Conservation (phyloP, 2,329 filamentous ascomycete genomes). For the Epichloe festucae region DNA sequence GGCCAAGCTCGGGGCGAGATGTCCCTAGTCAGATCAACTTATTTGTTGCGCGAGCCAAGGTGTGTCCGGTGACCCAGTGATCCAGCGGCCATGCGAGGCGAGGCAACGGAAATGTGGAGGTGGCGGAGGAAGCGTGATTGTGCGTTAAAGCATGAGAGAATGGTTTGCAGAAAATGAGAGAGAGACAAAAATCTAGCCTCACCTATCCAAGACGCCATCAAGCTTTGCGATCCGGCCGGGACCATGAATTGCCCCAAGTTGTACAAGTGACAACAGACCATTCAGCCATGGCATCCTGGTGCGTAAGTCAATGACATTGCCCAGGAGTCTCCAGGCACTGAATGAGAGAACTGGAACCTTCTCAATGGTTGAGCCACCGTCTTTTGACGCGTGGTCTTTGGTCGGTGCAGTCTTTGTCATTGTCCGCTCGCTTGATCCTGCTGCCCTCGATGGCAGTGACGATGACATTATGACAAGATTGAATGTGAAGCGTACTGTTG, state of each 20-base stretch:
- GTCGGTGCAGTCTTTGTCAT: not conserved
- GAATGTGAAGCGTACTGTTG: constrained; percentile 52
- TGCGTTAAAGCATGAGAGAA: constrained; percentile 5
- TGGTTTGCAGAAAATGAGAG: constrained; percentile 6
- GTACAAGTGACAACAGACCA: constrained; percentile 61
- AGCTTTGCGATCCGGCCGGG: constrained; percentile 63
- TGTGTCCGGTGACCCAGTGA: constrained; percentile 36
- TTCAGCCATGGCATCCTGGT: constrained; percentile 83
- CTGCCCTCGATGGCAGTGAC: constrained; percentile 45
- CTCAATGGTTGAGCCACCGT: not conserved
- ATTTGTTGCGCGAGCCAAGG: not conserved
- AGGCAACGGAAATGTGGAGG: not conserved
- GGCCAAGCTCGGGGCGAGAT: too few relatives aligned
- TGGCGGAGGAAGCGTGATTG: not conserved
- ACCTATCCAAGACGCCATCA: constrained; percentile 81
- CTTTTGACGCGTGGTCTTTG: constrained; percentile 4
- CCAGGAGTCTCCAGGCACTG: constrained; percentile 61
- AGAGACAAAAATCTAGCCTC: constrained; percentile 29
- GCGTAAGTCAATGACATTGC: constrained; percentile 60
- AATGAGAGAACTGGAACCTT: constrained; percentile 62
- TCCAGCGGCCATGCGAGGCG: constrained; percentile 29
- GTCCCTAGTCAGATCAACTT: not conserved
- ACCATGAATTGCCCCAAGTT: constrained; percentile 60
- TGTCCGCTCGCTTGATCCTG: constrained; percentile 13
- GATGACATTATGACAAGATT: constrained; percentile 53